Evolutionary conservation across 2,329 filamentous ascomycete genomes (phyloP).

Genomic region (Verticillium nonalfalfae): DNA sequence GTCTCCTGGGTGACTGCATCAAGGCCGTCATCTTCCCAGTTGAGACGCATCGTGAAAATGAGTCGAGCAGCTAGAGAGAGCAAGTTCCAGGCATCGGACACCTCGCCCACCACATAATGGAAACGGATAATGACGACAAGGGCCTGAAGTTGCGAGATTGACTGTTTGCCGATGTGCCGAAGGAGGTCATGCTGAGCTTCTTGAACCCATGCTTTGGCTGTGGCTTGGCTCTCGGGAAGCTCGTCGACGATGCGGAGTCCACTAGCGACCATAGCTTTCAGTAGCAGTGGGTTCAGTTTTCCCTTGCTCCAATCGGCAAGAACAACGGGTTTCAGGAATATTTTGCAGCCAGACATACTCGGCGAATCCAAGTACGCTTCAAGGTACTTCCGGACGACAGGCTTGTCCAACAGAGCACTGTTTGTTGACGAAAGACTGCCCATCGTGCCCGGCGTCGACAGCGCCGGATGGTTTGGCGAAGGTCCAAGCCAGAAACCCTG

Average conservation of each 20-base stretch:
- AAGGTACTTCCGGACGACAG: conserved; percentile 1
- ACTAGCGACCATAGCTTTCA: conserved; percentile 14
- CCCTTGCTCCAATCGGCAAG: conserved; percentile 17
- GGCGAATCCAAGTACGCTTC: conserved; percentile 16
- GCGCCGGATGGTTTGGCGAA: neutral
- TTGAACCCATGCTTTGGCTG: conserved; percentile 11
- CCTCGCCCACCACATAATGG: conserved; percentile 5
- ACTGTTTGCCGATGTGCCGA: neutral
- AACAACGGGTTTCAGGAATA: conserved; percentile 15
- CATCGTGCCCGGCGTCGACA: neutral
- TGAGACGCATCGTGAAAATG: conserved; percentile 17
- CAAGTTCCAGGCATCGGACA: conserved; percentile 15
- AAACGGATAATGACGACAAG: conserved; percentile 14
- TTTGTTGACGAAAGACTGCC: neutral
- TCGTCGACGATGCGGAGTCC: neutral
- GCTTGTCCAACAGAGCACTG: neutral
- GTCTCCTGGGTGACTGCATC: conserved; percentile 16
- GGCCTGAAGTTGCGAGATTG: conserved; percentile 12
- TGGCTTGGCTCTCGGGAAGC: neutral
- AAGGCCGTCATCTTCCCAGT: conserved; percentile 14
- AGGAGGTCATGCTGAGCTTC: conserved; percentile 11
- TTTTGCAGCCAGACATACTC: conserved; percentile 7
- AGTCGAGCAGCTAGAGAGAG: conserved; percentile 16
- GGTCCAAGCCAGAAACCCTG: neutral
- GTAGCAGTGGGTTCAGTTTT: conserved; percentile 10